Evolutionary conservation across 1,284 basidiomycete species (phyloP).

Genomic region (Melampsora abietis-canadensis): DNA sequence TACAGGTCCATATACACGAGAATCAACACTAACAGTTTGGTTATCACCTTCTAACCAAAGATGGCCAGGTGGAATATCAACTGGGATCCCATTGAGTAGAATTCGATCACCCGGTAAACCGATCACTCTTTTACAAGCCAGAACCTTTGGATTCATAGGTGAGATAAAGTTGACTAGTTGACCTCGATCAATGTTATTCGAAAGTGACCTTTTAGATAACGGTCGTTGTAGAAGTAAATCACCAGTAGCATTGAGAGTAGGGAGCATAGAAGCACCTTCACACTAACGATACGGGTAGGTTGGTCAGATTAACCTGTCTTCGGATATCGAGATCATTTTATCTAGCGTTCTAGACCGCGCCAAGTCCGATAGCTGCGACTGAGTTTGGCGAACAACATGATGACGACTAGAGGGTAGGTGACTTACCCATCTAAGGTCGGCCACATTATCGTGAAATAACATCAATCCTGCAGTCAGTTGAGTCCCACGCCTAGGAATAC

Average conservation of each 20-base stretch:
- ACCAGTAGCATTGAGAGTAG: constrained; percentile 37
- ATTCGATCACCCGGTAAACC: constrained; percentile 38
- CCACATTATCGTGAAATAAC: constrained; percentile 39
- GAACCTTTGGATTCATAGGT: constrained; percentile 33
- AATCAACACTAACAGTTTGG: constrained; percentile 33
- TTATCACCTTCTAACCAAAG: constrained; percentile 43
- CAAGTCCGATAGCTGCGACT: not conserved
- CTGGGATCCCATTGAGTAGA: constrained; percentile 8
- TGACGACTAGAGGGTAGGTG: not conserved
- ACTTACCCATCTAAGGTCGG: constrained; percentile 41
- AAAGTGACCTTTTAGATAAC: constrained; percentile 8
- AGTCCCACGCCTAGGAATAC: constrained; percentile 14
- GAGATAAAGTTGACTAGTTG: constrained; percentile 37
- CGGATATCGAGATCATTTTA: not conserved
- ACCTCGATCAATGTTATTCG: constrained; percentile 22
- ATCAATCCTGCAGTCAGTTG: constrained; percentile 26
- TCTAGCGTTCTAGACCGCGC: not conserved
- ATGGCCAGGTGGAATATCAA: constrained; percentile 33
- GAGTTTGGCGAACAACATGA: not conserved
- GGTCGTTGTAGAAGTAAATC: constrained; percentile 38
- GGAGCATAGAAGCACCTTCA: constrained; percentile 38
- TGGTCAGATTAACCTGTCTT: not conserved
- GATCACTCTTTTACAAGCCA: constrained; percentile 38
- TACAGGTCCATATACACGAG: constrained; percentile 37
- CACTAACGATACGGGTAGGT: constrained; percentile 22